These are phyloP conservation scores for Rosa persica DNA, from an alignment of 306 rosid genomes.

Conservation along the genomic window DNA sequence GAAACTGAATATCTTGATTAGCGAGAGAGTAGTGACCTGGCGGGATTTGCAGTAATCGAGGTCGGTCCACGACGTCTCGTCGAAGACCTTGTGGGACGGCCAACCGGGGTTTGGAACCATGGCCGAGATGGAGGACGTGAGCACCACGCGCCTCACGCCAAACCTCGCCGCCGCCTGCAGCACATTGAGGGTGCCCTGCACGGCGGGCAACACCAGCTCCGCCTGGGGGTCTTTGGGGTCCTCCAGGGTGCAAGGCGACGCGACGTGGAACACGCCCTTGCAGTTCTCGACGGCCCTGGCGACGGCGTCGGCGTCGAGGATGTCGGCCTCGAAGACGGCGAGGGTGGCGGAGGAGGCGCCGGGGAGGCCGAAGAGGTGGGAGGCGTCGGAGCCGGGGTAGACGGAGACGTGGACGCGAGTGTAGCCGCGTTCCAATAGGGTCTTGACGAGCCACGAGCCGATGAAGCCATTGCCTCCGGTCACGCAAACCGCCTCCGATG, in stretches of 20 bases:
- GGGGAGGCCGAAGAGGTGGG: constrained; percentile 64
- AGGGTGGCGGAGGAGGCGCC: constrained; percentile 29
- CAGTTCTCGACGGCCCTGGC: constrained; percentile 52
- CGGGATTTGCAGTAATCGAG: constrained; percentile 55
- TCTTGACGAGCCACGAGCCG: constrained; percentile 70
- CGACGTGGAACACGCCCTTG: constrained; percentile 85
- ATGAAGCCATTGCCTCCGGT: constrained; percentile 93
- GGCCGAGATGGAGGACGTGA: constrained; percentile 89
- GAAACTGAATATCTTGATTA: no score
- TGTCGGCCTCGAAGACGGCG: constrained; percentile 47
- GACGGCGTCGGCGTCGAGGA: constrained; percentile 56
- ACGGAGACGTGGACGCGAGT: constrained; percentile 61
- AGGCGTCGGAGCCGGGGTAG: constrained; percentile 60
- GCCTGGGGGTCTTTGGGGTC: constrained; percentile 62
- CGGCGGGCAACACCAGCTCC: constrained; percentile 67
- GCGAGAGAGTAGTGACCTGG: constrained; percentile 20
- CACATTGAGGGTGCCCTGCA: constrained; percentile 74
- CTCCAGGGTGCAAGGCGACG: constrained; percentile 79
- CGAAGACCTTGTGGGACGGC: constrained; percentile 46
- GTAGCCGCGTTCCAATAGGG: constrained; percentile 58
- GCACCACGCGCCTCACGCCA: constrained; percentile 61
- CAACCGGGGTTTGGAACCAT: constrained; percentile 76
- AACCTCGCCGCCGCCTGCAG: constrained; percentile 52
- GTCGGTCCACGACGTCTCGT: constrained; percentile 86
- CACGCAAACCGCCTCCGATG: constrained; percentile 48